A percentile compares a stretch with the other conserved stretches of the same genome.
Conservation (phyloP, 768 basidiomycete species). For the Baorangia bicolor region DNA sequence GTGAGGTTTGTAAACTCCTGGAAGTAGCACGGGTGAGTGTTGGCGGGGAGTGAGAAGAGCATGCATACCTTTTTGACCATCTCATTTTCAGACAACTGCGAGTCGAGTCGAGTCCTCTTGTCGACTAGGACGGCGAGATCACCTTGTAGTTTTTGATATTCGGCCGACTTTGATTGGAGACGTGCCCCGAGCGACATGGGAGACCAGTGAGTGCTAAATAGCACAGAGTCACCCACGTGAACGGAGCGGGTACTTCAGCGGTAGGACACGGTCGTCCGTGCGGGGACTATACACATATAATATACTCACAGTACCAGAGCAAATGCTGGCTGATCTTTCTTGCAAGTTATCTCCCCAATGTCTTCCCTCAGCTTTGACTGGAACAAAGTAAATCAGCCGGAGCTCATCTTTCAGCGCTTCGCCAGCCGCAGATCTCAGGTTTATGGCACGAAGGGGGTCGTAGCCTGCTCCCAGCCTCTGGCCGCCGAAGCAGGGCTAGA, state of each 20-base stretch:
- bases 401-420: slow-evolving; percentile 67
- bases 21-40: background rate
- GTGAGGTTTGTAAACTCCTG: slow-evolving; percentile 84
- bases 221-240: slow-evolving; percentile 10
- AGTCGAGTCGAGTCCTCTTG: slow-evolving; percentile 82
- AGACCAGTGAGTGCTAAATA: slow-evolving; percentile 12
- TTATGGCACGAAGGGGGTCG: slow-evolving; percentile 83
- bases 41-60: background rate
- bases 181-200: slow-evolving; percentile 56
- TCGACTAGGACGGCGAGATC: slow-evolving; percentile 76
- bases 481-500: slow-evolving; percentile 91
- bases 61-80: slow-evolving; percentile 76
- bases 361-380: slow-evolving; percentile 45
- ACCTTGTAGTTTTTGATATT: slow-evolving; percentile 78
- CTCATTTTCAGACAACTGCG: slow-evolving; percentile 90
- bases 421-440: slow-evolving; percentile 84
- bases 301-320: background rate
- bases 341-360: slow-evolving; percentile 16
- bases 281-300: background rate
- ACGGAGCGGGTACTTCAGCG: background rate
- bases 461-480: slow-evolving; percentile 87
- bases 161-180: slow-evolving; percentile 66
- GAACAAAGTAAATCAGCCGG: slow-evolving; percentile 64
- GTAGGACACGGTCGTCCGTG: slow-evolving; percentile 10
- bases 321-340: background rate